phyloP scores from a whole-genome alignment of 75 land plant species.

The Pseudotsuga menziesii region DNA sequence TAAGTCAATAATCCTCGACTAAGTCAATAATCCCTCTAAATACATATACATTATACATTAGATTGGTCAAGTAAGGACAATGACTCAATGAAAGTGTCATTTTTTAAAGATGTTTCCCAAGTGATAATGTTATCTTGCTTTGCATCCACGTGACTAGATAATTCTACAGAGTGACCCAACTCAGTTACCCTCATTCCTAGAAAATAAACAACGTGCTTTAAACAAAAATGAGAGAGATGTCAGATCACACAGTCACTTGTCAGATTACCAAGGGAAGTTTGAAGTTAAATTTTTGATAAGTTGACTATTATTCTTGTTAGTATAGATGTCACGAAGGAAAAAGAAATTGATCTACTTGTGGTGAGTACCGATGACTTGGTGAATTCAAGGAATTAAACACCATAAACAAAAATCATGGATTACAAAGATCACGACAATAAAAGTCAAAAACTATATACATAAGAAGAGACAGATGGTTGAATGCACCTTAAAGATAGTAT shows the following conservation, averaged over 20 bases:
- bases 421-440: constrained; percentile 31
- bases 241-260: constrained; percentile 4
- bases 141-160: not conserved
- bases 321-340: constrained; percentile 6
- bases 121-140: constrained; percentile 17
- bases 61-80: constrained; percentile 54
- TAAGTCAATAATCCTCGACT: constrained; percentile 75
- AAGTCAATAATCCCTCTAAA: constrained; percentile 66
- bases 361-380: constrained; percentile 43
- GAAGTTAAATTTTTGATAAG: constrained; percentile 9
- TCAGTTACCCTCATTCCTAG: constrained; percentile 44
- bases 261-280: not conserved
- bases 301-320: not conserved
- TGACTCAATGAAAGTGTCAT: constrained; percentile 48
- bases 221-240: not conserved
- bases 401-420: not conserved
- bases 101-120: constrained; percentile 41
- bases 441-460: constrained; percentile 16
- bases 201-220: constrained; percentile 15
- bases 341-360: constrained; percentile 19
- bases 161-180: constrained; percentile 17
- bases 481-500: not conserved
- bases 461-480: constrained; percentile 4
- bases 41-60: constrained; percentile 76
- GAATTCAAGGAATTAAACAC: not conserved